Conservation (phyloP, 306 rosid genomes). For the Fragaria nilgerrensis region DNA sequence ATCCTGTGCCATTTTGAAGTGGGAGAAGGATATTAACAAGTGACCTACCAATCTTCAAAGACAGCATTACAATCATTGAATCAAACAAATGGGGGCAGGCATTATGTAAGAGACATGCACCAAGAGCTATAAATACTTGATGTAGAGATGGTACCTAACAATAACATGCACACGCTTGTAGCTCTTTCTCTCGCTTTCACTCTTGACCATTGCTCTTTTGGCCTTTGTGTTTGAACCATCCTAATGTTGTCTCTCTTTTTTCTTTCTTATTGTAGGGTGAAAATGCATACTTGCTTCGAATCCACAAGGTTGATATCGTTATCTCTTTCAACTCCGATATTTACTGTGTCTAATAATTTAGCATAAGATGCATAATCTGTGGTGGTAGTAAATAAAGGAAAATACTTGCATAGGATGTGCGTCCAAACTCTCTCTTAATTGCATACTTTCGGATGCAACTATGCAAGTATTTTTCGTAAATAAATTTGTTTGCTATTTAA, state of each 20-base stretch:
- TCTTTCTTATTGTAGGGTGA: background rate
- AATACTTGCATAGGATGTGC: no score
- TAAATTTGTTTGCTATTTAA: no score
- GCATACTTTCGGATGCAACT: no score
- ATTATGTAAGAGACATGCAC: background rate
- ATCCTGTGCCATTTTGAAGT: background rate
- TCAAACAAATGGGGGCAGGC: background rate
- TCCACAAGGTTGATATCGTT: background rate
- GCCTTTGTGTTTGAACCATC: background rate
- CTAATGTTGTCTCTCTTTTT: background rate
- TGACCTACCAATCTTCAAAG: background rate
- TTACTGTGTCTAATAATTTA: no score
- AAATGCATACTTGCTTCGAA: background rate
- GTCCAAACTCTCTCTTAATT: no score
- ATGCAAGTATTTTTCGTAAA: no score
- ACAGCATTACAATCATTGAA: slow-evolving; percentile 1
- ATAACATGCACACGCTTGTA: background rate
- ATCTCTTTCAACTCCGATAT: background rate
- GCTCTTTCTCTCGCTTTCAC: no score
- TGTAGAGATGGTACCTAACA: slow-evolving; percentile 8
- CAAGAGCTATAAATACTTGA: slow-evolving; percentile 1
- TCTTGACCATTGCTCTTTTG: background rate
- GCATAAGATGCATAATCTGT: no score
- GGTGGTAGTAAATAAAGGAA: no score
- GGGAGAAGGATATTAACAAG: background rate